These are phyloP conservation scores for Elsinoe necatrix DNA, from an alignment of 2,329 filamentous ascomycete species.

Conservation along the genomic window DNA sequence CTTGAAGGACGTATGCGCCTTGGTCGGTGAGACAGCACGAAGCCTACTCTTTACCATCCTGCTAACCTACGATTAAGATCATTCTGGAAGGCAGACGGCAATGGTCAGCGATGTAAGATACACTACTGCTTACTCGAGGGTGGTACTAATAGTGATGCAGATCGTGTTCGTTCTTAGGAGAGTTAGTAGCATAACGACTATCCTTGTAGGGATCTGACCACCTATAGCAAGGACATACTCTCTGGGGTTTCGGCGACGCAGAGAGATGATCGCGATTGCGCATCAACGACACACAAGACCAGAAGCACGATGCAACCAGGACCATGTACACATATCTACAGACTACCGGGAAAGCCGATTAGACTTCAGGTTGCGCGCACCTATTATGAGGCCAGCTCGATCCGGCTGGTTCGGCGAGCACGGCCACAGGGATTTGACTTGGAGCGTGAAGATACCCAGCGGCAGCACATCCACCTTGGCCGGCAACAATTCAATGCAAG, in stretches of 20 bases:
- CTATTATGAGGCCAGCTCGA: not conserved
- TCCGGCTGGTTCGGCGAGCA: not conserved
- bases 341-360: too few species aligned
- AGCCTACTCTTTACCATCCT: too few species aligned
- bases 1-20: not conserved
- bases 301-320: not conserved
- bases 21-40: not conserved
- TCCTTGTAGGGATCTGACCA: not conserved
- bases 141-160: not conserved
- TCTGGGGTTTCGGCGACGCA: conserved; percentile 1
- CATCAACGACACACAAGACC: not conserved
- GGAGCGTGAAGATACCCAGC: not conserved
- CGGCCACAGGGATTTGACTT: too few species aligned
- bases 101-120: not conserved
- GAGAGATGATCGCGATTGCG: not conserved
- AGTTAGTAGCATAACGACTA: not conserved
- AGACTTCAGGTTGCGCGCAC: too few species aligned
- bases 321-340: not conserved
- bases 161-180: not conserved
- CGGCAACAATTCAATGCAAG: too few species aligned
- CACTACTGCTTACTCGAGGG: not conserved
- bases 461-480: not conserved
- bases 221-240: not conserved
- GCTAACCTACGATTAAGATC: not conserved
- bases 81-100: not conserved